phyloP scores from a whole-genome alignment of 2,329 filamentous ascomycete genomes.

The Scopulariopsis brevicaulis region DNA sequence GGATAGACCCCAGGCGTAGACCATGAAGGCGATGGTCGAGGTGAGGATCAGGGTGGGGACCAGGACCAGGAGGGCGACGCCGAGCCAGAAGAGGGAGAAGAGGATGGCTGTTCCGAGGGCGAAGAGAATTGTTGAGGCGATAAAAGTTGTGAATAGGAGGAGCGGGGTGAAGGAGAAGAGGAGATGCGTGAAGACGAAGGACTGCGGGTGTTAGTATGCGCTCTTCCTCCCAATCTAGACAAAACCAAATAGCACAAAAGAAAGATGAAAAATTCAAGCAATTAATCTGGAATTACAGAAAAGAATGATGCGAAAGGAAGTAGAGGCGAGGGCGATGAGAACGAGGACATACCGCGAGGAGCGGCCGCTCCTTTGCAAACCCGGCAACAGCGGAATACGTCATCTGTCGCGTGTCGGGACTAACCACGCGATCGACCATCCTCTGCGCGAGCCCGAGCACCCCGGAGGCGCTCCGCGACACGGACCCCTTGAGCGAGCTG shows the following conservation, averaged over 20 bases:
- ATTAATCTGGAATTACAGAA: neutral
- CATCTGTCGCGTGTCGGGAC: constrained; percentile 47
- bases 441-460: constrained; percentile 27
- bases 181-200: constrained; percentile 55
- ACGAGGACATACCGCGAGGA: constrained; percentile 49
- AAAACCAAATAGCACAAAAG: neutral
- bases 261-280: neutral
- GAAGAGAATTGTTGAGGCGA: constrained; percentile 48
- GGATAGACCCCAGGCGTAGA: constrained; percentile 57
- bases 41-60: constrained; percentile 59
- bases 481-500: constrained; percentile 12
- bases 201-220: constrained; percentile 26
- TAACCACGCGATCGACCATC: constrained; percentile 39
- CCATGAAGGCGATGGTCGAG: constrained; percentile 45
- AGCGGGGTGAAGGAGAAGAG: constrained; percentile 56
- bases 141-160: constrained; percentile 57
- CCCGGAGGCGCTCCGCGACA: constrained; percentile 20
- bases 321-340: neutral
- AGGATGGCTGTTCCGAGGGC: constrained; percentile 49
- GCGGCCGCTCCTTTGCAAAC: constrained; percentile 53
- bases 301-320: neutral
- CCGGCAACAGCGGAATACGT: constrained; percentile 38
- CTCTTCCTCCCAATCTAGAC: neutral
- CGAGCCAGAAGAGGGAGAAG: constrained; percentile 58
- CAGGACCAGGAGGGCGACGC: constrained; percentile 55